phyloP scores from a whole-genome alignment of 768 basidiomycete genomes.

The Polyporus arcularius region DNA sequence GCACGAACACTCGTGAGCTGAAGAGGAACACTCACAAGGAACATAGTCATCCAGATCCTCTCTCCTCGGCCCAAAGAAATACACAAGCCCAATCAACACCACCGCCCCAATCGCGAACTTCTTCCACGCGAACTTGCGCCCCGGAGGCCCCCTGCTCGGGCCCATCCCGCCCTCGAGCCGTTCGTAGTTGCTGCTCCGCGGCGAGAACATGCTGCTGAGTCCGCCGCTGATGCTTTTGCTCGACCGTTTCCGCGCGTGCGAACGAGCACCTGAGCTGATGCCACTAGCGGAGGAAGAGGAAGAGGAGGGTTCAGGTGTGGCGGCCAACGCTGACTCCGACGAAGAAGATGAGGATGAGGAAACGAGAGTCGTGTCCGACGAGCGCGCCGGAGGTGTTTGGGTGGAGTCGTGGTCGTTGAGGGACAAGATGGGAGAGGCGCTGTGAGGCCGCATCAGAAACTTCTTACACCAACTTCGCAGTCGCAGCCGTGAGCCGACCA shows the following conservation, averaged over 20 bases:
- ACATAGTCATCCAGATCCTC: conserved; percentile 29
- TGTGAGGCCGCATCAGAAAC: neutral
- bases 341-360: neutral
- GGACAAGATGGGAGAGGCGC: conserved; percentile 2
- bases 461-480: neutral
- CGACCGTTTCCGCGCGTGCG: conserved; percentile 10
- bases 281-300: conserved; percentile 3
- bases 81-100: conserved; percentile 60
- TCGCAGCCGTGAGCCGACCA: too few relatives aligned
- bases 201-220: conserved; percentile 29
- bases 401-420: conserved; percentile 9
- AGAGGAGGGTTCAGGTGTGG: neutral
- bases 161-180: conserved; percentile 65
- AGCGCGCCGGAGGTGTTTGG: neutral
- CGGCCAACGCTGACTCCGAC: conserved; percentile 7
- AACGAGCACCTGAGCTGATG: conserved; percentile 1
- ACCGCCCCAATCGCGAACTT: conserved; percentile 63
- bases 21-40: conserved; percentile 25
- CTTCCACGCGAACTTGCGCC: conserved; percentile 54
- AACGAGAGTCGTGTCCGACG: neutral
- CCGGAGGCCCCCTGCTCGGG: conserved; percentile 35
- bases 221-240: neutral
- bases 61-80: conserved; percentile 62
- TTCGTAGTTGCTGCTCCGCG: conserved; percentile 53
- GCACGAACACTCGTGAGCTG: neutral